Evolutionary conservation across 768 basidiomycete genomes (phyloP), one percentile per base, ranked within the genome.

Genomic region (Obba rivulosa): DNA sequence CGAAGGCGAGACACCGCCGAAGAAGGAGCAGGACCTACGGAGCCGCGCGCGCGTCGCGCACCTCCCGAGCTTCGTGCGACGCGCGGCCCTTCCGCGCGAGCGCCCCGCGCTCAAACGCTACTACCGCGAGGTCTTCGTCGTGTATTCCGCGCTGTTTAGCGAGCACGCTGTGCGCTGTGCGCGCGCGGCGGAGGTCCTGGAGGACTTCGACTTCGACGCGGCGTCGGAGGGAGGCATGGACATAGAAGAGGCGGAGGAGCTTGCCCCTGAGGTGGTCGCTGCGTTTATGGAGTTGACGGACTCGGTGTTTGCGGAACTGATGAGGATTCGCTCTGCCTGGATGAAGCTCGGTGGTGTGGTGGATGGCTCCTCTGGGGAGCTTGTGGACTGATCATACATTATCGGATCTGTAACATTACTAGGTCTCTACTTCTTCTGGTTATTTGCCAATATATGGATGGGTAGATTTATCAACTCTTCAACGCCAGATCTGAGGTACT

Each of bases 101-200:
- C 80, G 70, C 45, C 70, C 69, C 2, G 67, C 66, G 21, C 71
- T 87, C 20, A 78, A 82, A 13, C 63, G 65, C 22, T 68, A 72
- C 41, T 87, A 87, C 51, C 70, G 71, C 34, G 56, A 65, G 13
- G 70, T 71, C 21, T 87, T 83, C 53, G 42, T 65, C 9, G 69
- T 75, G 34, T 85, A 86, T 53, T 51, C 81, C 38, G 57, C 59
- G 1, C 64, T 70, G 14, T 78, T 76, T 53, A 63, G 71, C 25
- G 66, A 73, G 58, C 60, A 83, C 41, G 59, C 73, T 20, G 66
- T 67, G 7, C 76, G 83, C 60, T 77, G 76, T 56, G 61, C 65
- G 41, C 77, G 74, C 57, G 69, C 81, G 24, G 74, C 80, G 61
- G 70, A 67, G n/a, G 59, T 82, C 42, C 59, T 86, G 35, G 70